These are phyloP conservation scores for Fagopyrum homotropicum DNA, from an alignment of 148 eudicot species.

Conservation along the genomic window DNA sequence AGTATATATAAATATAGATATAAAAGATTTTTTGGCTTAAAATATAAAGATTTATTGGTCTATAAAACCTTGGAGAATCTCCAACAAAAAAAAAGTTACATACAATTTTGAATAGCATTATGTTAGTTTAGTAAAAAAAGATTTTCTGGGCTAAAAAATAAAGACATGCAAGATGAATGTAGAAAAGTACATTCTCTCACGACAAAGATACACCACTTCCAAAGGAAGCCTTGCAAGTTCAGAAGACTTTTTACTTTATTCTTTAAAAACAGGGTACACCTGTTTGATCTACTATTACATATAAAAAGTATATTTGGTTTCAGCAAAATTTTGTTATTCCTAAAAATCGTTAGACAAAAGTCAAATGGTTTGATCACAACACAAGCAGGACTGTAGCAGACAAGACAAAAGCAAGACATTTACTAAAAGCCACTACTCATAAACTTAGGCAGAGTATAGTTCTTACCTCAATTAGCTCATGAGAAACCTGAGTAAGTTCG, in stretches of 20 bases:
- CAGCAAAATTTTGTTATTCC: not conserved
- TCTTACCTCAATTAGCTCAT: slow-evolving; percentile 88
- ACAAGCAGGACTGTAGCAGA: not conserved
- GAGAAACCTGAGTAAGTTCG: slow-evolving; percentile 86
- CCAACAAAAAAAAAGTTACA: too few species aligned
- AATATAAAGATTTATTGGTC: too few species aligned
- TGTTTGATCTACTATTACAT: too few species aligned
- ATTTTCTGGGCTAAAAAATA: too few species aligned
- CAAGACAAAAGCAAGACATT: not conserved
- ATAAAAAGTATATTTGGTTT: not conserved
- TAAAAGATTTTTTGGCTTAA: too few species aligned
- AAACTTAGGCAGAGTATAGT: not conserved
- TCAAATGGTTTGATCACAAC: not conserved
- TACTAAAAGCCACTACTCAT: not conserved
- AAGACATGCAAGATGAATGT: not conserved
- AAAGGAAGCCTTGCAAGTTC: not conserved
- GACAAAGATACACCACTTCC: not conserved
- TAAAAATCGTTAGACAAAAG: not conserved
- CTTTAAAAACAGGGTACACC: too few species aligned
- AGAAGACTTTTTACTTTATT: not conserved
- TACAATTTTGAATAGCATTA: too few species aligned
- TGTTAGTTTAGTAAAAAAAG: too few species aligned
- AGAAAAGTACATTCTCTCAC: not conserved
- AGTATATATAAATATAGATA: too few species aligned
- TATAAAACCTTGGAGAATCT: too few species aligned